phyloP scores from a whole-genome alignment of 2,329 filamentous ascomycete species.

The Fusarium sp. region DNA sequence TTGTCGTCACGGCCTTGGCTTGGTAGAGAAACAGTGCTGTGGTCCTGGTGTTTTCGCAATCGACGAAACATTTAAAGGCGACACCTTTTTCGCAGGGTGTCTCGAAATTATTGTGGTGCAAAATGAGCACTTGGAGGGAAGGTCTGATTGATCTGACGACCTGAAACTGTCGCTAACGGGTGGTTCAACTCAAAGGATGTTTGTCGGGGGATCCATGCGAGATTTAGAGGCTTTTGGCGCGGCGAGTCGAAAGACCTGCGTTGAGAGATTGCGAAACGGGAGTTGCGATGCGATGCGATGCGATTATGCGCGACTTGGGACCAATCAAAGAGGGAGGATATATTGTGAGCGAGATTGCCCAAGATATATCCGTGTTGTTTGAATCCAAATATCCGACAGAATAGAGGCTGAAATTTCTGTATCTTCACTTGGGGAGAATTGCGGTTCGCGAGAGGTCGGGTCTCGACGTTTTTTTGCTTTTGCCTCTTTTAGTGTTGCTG shows the following conservation, averaged over 20 bases:
- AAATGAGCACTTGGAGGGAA: constrained; percentile 1
- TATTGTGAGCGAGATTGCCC: constrained; percentile 8
- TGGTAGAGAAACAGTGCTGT: constrained; percentile 34
- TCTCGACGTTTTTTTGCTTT: constrained; percentile 39
- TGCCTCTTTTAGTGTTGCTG: constrained; percentile 40
- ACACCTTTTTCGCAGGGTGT: constrained; percentile 33
- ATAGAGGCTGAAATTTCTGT: constrained; percentile 19
- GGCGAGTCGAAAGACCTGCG: constrained; percentile 7
- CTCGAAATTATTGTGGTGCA: constrained; percentile 8
- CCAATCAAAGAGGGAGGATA: constrained; percentile 9
- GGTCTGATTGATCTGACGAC: constrained; percentile 2
- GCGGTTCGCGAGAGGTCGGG: constrained; percentile 36
- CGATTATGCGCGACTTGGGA: constrained; percentile 20
- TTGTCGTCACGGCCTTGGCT: constrained; percentile 35
- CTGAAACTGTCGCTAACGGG: constrained; percentile 15
- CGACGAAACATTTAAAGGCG: constrained; percentile 52
- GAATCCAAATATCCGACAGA: neutral
- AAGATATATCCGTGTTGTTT: constrained; percentile 27
- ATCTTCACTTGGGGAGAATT: constrained; percentile 17
- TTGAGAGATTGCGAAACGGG: constrained; percentile 14
- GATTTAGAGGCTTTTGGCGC: constrained; percentile 11
- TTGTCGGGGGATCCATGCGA: constrained; percentile 33
- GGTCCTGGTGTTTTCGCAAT: constrained; percentile 46
- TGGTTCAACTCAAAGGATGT: constrained; percentile 30
- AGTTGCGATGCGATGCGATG: constrained; percentile 26